Evolutionary conservation across 805 yeast species (phyloP).

Genomic region (Kodamaea restingae): DNA sequence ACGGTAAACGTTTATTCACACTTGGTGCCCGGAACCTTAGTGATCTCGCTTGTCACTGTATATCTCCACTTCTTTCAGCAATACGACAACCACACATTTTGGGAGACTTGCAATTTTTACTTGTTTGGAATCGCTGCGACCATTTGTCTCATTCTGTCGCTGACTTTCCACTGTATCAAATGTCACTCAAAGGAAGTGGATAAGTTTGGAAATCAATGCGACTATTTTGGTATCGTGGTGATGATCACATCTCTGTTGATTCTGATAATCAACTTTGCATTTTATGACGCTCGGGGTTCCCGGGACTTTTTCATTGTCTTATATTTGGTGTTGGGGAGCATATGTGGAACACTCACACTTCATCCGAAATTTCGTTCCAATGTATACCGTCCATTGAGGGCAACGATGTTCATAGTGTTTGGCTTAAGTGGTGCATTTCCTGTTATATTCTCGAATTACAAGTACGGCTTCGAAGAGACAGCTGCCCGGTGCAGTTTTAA

Average conservation of each 20-base stretch:
- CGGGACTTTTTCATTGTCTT: slow-evolving; percentile 39
- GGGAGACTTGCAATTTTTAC: slow-evolving; percentile 48
- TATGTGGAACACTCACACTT: slow-evolving; percentile 62
- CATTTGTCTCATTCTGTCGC: slow-evolving; percentile 57
- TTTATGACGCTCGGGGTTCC: slow-evolving; percentile 40
- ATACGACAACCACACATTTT: slow-evolving; percentile 22
- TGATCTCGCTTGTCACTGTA: slow-evolving; percentile 20
- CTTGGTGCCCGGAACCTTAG: slow-evolving; percentile 42
- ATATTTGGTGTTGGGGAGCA: slow-evolving; percentile 52
- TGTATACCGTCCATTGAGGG: slow-evolving; percentile 71
- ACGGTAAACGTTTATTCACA: slow-evolving; percentile 70
- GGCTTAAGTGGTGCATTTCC: slow-evolving; percentile 80
- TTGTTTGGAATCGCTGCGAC: slow-evolving; percentile 57
- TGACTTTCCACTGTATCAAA: slow-evolving; percentile 63
- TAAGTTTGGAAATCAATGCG: slow-evolving; percentile 62
- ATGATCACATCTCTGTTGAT: slow-evolving; percentile 63
- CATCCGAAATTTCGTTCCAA: slow-evolving; percentile 64
- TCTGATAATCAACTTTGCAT: slow-evolving; percentile 35
- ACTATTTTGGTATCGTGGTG: slow-evolving; percentile 70
- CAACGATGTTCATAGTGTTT: slow-evolving; percentile 72
- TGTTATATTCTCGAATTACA: slow-evolving; percentile 44
- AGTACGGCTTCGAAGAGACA: slow-evolving; percentile 50
- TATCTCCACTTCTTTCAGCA: slow-evolving; percentile 25
- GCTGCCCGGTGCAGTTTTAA: slow-evolving; percentile 48
- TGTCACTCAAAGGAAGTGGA: slow-evolving; percentile 58